Percentiles rank a stretch among this genome's conserved stretches.
phyloP scores from a whole-genome alignment of 768 basidiomycete species.

The Nevesoporus exiguus region DNA sequence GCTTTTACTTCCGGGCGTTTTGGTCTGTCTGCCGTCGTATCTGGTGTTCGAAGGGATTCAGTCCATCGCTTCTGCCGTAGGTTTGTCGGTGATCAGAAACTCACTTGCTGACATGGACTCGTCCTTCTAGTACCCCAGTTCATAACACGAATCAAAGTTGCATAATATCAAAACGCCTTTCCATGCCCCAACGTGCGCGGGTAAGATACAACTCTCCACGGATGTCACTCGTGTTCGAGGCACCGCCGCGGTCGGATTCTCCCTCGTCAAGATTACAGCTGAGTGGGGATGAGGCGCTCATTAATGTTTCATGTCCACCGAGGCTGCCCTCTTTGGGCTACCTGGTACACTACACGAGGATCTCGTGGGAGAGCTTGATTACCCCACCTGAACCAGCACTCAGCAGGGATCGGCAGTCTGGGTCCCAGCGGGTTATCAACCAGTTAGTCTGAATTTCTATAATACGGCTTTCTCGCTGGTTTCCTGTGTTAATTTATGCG shows the following conservation, averaged over 20 bases:
- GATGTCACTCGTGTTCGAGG: neutral
- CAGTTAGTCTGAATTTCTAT: neutral
- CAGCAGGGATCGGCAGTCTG: neutral
- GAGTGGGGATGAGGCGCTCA: neutral
- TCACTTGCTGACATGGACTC: neutral
- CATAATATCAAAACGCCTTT: neutral
- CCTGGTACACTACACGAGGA: neutral
- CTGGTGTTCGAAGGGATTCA: too few relatives aligned
- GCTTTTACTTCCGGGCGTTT: constrained; percentile 48
- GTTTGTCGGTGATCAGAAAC: neutral
- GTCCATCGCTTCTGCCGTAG: too few relatives aligned
- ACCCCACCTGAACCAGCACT: neutral
- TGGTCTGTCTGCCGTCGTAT: constrained; percentile 34
- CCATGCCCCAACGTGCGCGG: neutral
- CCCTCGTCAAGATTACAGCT: neutral
- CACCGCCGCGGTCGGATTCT: neutral
- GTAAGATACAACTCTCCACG: neutral
- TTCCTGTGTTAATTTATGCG: neutral
- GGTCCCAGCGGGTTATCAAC: neutral
- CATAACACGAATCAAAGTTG: neutral
- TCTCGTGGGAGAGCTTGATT: neutral
- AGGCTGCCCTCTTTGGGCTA: neutral
- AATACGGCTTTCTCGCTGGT: neutral
- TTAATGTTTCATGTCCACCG: neutral
- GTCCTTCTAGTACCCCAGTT: neutral